Evolutionary conservation across 2,329 filamentous ascomycete species (phyloP).

Genomic region (Lachnellula willkommii): DNA sequence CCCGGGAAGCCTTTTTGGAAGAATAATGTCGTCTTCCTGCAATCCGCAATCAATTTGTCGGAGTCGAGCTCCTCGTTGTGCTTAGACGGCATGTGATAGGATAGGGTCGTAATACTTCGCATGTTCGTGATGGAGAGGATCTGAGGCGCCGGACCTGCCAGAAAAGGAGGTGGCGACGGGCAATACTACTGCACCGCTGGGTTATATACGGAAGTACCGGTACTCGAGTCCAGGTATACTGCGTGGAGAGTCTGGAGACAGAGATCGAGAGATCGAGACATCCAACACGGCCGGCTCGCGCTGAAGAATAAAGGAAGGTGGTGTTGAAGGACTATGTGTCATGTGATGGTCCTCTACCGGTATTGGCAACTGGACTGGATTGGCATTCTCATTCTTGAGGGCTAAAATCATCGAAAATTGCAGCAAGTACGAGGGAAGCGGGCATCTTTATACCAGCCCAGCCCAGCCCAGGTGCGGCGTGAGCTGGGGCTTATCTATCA

Average conservation of each 20-base stretch:
- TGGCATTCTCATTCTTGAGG: not conserved
- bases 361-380: not conserved
- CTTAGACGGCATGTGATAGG: not conserved
- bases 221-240: not conserved
- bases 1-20: not conserved
- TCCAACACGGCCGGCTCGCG: not conserved
- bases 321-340: not conserved
- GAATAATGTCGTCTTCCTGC: not conserved
- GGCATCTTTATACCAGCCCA: constrained; percentile 13
- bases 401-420: not conserved
- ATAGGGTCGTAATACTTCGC: not conserved
- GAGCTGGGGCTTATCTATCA: constrained; percentile 20
- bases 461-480: not conserved
- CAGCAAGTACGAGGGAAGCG: constrained; percentile 5
- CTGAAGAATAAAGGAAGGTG: not conserved
- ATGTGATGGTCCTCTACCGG: too few species aligned
- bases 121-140: too few species aligned
- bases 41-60: not conserved
- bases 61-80: not conserved
- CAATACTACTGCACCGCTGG: not conserved
- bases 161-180: constrained; percentile 2
- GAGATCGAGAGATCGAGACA: not conserved
- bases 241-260: not conserved
- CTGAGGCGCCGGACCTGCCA: too few species aligned
- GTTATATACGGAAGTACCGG: too few species aligned